These are phyloP conservation scores for Zygotorulaspora chibaensis DNA, from an alignment of 805 yeast genomes.

Conservation along the genomic window DNA sequence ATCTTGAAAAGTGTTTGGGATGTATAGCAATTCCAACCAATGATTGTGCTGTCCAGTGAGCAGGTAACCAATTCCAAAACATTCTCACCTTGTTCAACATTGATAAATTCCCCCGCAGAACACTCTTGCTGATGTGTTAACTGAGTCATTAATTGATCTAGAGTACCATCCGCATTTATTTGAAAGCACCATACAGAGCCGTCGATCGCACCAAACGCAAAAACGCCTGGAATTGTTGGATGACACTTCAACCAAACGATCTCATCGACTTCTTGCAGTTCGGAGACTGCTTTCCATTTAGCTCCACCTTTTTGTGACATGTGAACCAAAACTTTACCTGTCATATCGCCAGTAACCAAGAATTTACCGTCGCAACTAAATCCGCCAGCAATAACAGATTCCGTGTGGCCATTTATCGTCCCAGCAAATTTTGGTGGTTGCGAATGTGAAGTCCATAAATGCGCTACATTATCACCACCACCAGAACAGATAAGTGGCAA, in stretches of 20 bases:
- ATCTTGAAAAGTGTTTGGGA: slow-evolving; percentile 65
- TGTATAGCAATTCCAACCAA: slow-evolving; percentile 87
- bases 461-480: slow-evolving; percentile 89
- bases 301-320: slow-evolving; percentile 73
- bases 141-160: slow-evolving; percentile 72
- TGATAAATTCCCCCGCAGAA: slow-evolving; percentile 72
- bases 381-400: slow-evolving; percentile 79
- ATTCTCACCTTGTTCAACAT: slow-evolving; percentile 48
- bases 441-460: slow-evolving; percentile 87
- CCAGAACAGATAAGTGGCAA: slow-evolving; percentile 88
- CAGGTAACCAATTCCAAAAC: slow-evolving; percentile 66
- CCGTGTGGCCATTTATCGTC: slow-evolving; percentile 75
- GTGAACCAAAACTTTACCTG: slow-evolving; percentile 75
- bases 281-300: slow-evolving; percentile 67
- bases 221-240: slow-evolving; percentile 63
- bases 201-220: slow-evolving; percentile 89
- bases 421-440: slow-evolving; percentile 79
- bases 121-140: slow-evolving; percentile 78
- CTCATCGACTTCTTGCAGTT: slow-evolving; percentile 85
- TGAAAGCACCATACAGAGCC: slow-evolving; percentile 95
- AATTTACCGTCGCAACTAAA: slow-evolving; percentile 80
- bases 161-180: slow-evolving; percentile 49
- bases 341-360: slow-evolving; percentile 91
- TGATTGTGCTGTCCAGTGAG: slow-evolving; percentile 81
- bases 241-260: slow-evolving; percentile 79